These are phyloP conservation scores for Tulasnella sp. DNA, from an alignment of 768 basidiomycete genomes.

Conservation along the genomic window DNA sequence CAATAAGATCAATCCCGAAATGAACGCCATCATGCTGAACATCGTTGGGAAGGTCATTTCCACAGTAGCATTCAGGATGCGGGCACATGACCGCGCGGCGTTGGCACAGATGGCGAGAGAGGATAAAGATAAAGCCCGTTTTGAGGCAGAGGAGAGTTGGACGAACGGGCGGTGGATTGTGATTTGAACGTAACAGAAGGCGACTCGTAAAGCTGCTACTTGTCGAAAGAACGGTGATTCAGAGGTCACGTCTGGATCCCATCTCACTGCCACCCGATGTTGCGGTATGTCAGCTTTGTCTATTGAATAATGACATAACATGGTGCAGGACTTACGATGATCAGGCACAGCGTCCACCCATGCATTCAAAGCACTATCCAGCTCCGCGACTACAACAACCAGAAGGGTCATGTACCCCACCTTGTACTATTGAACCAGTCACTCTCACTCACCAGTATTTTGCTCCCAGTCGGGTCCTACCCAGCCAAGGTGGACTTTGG, in stretches of 20 bases:
- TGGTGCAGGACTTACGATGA: slow-evolving; percentile 34
- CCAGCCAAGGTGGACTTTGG: slow-evolving; percentile 50
- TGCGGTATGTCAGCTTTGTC: neutral
- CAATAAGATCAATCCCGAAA: slow-evolving; percentile 44
- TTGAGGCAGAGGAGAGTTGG: slow-evolving; percentile 30
- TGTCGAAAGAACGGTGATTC: slow-evolving; percentile 37
- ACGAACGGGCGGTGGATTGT: slow-evolving; percentile 71
- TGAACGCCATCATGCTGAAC: slow-evolving; percentile 32
- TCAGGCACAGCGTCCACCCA: slow-evolving; percentile 62
- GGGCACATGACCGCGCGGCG: slow-evolving; percentile 61
- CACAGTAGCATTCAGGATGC: slow-evolving; percentile 51
- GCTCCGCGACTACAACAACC: neutral
- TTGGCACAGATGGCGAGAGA: slow-evolving; percentile 73
- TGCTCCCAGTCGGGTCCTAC: slow-evolving; percentile 39
- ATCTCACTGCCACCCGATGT: slow-evolving; percentile 34
- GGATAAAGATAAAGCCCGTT: slow-evolving; percentile 36
- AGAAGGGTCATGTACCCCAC: neutral
- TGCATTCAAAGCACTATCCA: slow-evolving; percentile 51
- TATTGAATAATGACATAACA: neutral
- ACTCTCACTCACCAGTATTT: neutral
- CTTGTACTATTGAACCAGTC: neutral
- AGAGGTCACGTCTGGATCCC: slow-evolving; percentile 42
- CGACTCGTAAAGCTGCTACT: slow-evolving; percentile 43
- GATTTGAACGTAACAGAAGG: slow-evolving; percentile 59
- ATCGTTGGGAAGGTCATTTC: slow-evolving; percentile 26